Percentiles rank a stretch among this genome's conserved stretches.
Evolutionary conservation across 106 monocot species (phyloP).

Genomic region (Xerophyta viscosa): DNA sequence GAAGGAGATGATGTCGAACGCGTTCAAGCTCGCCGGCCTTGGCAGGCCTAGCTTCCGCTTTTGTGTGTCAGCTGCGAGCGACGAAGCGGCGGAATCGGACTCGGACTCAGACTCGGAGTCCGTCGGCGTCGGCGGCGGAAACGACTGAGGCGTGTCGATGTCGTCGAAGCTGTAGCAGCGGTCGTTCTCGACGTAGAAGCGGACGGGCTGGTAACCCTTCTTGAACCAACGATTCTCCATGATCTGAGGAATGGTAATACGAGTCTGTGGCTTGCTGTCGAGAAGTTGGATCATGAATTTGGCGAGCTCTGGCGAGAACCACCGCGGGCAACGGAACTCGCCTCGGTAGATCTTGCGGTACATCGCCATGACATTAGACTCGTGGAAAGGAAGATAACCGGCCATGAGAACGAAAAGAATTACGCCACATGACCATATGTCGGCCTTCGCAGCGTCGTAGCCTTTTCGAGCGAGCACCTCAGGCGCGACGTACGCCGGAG

Average conservation of each 20-base stretch:
- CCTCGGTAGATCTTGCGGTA: slow-evolving; percentile 33
- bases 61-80: not conserved
- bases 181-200: slow-evolving; percentile 20
- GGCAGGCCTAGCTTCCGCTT: slow-evolving; percentile 5
- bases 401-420: slow-evolving; percentile 33
- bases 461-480: slow-evolving; percentile 24
- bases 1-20: slow-evolving; percentile 27
- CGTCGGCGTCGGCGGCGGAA: not conserved
- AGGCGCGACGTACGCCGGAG: slow-evolving; percentile 54
- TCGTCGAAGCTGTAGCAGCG: slow-evolving; percentile 8
- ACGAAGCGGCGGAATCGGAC: not conserved
- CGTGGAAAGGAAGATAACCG: slow-evolving; percentile 27
- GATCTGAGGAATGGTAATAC: slow-evolving; percentile 35
- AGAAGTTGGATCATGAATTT: slow-evolving; percentile 16
- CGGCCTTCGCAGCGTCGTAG: slow-evolving; percentile 28
- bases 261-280: slow-evolving; percentile 26
- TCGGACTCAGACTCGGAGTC: slow-evolving; percentile 17
- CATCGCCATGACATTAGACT: slow-evolving; percentile 27
- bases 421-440: slow-evolving; percentile 39
- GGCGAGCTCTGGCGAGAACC: slow-evolving; percentile 24
- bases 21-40: slow-evolving; percentile 24
- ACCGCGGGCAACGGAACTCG: slow-evolving; percentile 27
- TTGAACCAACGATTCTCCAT: slow-evolving; percentile 38
- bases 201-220: slow-evolving; percentile 20
- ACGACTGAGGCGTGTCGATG: not conserved